phyloP scores from a whole-genome alignment of 176 grass and related monocot genomes.

The Rhipidocladum racemiflorum region DNA sequence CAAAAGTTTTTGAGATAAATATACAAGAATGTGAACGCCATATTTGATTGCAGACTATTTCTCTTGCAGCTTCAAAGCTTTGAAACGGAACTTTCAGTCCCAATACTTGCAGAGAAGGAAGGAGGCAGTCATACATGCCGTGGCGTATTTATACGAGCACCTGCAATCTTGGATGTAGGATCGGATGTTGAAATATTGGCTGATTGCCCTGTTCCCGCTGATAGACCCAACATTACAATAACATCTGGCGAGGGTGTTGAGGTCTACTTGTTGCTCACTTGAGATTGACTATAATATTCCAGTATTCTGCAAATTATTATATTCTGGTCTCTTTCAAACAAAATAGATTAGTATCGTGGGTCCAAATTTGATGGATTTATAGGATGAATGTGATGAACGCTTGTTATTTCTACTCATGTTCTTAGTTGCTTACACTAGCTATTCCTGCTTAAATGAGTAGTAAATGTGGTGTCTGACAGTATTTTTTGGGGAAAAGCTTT shows the following conservation, averaged over 20 bases:
- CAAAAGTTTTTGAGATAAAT: neutral
- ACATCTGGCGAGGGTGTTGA: slow-evolving; percentile 40
- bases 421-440: neutral
- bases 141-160: slow-evolving; percentile 92
- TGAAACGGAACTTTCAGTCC: slow-evolving; percentile 75
- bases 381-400: neutral
- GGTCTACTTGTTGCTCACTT: slow-evolving; percentile 40
- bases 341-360: neutral
- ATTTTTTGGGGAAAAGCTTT: neutral
- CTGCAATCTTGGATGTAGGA: slow-evolving; percentile 88
- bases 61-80: slow-evolving; percentile 91
- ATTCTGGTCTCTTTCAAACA: neutral
- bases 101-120: slow-evolving; percentile 79
- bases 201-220: slow-evolving; percentile 62
- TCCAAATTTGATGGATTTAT: neutral
- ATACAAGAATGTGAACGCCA: slow-evolving; percentile 2
- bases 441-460: neutral
- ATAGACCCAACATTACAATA: slow-evolving; percentile 45
- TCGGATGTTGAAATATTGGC: slow-evolving; percentile 81
- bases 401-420: slow-evolving; percentile 6
- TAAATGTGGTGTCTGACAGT: neutral
- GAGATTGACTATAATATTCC: neutral
- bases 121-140: slow-evolving; percentile 62
- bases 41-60: slow-evolving; percentile 32
- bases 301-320: neutral